Evolutionary conservation across 2,329 filamentous ascomycete species (phyloP).

Genomic region (Aureobasidium namibiae): DNA sequence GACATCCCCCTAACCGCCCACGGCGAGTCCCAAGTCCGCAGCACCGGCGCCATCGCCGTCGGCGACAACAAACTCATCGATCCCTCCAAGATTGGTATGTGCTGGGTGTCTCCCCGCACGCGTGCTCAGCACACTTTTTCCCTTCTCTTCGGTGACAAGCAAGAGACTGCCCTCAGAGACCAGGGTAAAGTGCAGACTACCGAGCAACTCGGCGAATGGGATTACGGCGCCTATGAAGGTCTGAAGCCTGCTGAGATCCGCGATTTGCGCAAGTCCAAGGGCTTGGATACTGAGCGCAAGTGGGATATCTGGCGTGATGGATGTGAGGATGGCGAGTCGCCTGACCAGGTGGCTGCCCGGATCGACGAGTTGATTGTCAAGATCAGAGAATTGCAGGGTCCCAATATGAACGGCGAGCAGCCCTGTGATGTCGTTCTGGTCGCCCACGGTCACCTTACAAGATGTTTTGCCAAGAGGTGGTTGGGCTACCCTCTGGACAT

Average conservation of each 20-base stretch:
- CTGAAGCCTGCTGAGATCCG: slow-evolving; percentile 44
- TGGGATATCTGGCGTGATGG: slow-evolving; percentile 90
- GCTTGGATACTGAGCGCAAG: slow-evolving; percentile 30
- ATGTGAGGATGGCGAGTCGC: slow-evolving; percentile 58
- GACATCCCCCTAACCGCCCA: slow-evolving; percentile 78
- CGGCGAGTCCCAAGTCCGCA: slow-evolving; percentile 49
- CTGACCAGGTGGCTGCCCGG: slow-evolving; percentile 62
- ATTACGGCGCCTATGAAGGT: slow-evolving; percentile 55
- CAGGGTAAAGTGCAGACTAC: slow-evolving; percentile 41
- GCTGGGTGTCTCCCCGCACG: slow-evolving; percentile 77
- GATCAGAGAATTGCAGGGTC: slow-evolving; percentile 49
- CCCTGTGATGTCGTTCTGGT: slow-evolving; percentile 69
- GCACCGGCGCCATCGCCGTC: slow-evolving; percentile 76
- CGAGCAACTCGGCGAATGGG: slow-evolving; percentile 50
- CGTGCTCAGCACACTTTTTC: slow-evolving; percentile 87
- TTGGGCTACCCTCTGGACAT: slow-evolving; percentile 62
- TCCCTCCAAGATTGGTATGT: slow-evolving; percentile 58
- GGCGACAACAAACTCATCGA: slow-evolving; percentile 79
- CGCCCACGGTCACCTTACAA: slow-evolving; percentile 81
- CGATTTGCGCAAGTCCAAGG: slow-evolving; percentile 36
- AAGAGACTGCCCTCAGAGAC: slow-evolving; percentile 41
- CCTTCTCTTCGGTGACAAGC: slow-evolving; percentile 45
- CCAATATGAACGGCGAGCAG: slow-evolving; percentile 32
- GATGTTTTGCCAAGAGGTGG: slow-evolving; percentile 86
- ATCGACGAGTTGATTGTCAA: slow-evolving; percentile 72